phyloP scores from a whole-genome alignment of 2,329 filamentous ascomycete genomes.

The Xylariaceae sp. region DNA sequence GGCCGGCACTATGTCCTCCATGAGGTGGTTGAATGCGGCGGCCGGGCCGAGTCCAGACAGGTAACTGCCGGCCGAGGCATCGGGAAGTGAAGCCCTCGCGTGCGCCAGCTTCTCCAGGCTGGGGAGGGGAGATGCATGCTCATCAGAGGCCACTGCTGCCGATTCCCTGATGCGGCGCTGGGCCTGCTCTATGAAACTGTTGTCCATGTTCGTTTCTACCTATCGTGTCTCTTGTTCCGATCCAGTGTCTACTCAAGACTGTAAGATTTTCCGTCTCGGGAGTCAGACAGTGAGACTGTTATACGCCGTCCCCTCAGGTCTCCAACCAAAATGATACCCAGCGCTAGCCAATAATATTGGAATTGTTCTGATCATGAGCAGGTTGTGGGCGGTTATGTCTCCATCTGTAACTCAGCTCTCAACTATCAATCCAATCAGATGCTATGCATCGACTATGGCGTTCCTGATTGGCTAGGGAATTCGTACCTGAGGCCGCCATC shows the following conservation, averaged over 20 bases:
- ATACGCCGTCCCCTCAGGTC: too few species aligned
- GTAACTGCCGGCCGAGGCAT: constrained; percentile 28
- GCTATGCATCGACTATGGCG: too few species aligned
- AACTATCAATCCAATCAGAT: too few species aligned
- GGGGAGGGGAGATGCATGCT: constrained; percentile 38
- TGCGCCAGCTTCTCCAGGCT: constrained; percentile 29
- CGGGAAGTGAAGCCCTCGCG: constrained; percentile 40
- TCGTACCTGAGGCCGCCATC: too few species aligned
- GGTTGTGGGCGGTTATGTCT: too few species aligned
- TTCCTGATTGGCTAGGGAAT: too few species aligned
- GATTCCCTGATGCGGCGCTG: constrained; percentile 26
- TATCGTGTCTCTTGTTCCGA: not conserved
- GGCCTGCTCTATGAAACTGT: constrained; percentile 18
- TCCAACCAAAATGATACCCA: too few species aligned
- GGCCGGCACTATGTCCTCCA: constrained; percentile 46
- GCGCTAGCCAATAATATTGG: too few species aligned
- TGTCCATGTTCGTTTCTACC: constrained; percentile 9
- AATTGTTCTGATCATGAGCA: too few species aligned
- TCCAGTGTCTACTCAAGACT: not conserved
- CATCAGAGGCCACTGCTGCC: constrained; percentile 14
- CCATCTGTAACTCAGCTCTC: too few species aligned
- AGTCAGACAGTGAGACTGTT: not conserved
- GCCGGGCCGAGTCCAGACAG: constrained; percentile 31
- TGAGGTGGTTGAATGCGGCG: constrained; percentile 40
- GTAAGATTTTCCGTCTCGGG: not conserved